A percentile compares a stretch with the other conserved stretches of the same genome.
Conservation (phyloP, 2,329 filamentous ascomycete species). For the Apiospora aurea region DNA sequence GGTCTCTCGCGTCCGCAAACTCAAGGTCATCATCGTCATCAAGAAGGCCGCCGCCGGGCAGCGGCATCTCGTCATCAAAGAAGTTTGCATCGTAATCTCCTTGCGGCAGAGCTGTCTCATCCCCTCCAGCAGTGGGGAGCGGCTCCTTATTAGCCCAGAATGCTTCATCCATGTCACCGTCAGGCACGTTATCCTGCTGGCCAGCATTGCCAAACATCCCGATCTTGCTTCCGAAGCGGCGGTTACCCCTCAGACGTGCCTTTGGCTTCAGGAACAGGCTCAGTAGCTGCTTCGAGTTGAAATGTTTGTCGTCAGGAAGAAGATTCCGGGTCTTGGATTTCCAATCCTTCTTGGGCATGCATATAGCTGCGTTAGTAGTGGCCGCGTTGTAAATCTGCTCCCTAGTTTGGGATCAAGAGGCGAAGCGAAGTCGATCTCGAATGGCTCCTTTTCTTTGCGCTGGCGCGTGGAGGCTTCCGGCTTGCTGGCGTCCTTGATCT, state of each 20-base stretch:
- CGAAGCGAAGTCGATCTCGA: conserved; percentile 88
- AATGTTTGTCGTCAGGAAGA: conserved; percentile 96
- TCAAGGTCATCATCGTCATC: conserved; percentile 74
- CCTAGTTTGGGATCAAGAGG: conserved; percentile 75
- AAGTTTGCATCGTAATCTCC: conserved; percentile 97
- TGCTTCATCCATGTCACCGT: conserved; percentile 89
- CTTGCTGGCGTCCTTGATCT: conserved; percentile 83
- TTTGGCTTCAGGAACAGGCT: conserved; percentile 95
- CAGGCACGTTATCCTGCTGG: conserved; percentile 61
- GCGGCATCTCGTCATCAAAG: conserved; percentile 85
- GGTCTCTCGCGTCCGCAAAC: conserved; percentile 82
- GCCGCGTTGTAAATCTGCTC: conserved; percentile 85
- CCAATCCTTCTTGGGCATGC: conserved; percentile 92
- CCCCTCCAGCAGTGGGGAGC: conserved; percentile 46
- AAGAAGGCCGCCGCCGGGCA: conserved; percentile 65
- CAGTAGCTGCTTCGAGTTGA: conserved; percentile 90
- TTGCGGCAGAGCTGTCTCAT: conserved; percentile 64
- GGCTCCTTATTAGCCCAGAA: conserved; percentile 86
- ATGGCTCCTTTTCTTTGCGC: conserved; percentile 94
- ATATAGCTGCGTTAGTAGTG: conserved; percentile 80
- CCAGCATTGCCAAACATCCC: conserved; percentile 50
- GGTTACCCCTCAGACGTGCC: conserved; percentile 77
- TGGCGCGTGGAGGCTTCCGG: conserved; percentile 65
- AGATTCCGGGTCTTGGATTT: conserved; percentile 92
- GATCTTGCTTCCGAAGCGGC: conserved; percentile 54